These are phyloP conservation scores for Trichoderma koningii DNA, from an alignment of 2,329 filamentous ascomycete species.

Conservation along the genomic window DNA sequence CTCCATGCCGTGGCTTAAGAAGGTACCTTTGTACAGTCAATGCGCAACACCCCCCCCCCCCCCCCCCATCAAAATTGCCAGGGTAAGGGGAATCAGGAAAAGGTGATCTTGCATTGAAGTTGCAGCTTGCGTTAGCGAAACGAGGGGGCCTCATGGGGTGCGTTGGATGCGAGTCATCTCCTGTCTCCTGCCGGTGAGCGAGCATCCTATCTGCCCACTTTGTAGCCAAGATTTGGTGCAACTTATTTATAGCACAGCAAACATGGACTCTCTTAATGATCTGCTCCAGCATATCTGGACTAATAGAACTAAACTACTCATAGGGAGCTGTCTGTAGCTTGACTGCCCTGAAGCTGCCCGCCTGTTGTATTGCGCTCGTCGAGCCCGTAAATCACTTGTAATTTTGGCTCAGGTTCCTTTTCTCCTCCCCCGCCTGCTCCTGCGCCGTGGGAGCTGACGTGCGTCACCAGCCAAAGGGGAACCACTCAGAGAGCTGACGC, in stretches of 20 bases:
- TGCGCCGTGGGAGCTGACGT: slow-evolving; percentile 20
- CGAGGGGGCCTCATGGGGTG: neutral
- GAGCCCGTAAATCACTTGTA: slow-evolving; percentile 24
- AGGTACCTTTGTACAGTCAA: too few species aligned
- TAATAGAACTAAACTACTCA: neutral
- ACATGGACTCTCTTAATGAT: neutral
- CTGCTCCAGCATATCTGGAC: neutral
- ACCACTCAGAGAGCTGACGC: neutral
- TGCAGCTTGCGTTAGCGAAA: neutral
- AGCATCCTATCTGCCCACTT: neutral
- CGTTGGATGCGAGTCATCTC: neutral
- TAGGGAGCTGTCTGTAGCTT: neutral
- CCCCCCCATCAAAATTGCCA: too few species aligned
- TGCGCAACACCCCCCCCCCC: too few species aligned
- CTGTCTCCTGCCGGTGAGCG: neutral
- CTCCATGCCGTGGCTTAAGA: neutral
- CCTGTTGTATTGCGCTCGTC: neutral
- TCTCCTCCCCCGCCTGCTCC: slow-evolving; percentile 17
- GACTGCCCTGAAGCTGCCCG: neutral
- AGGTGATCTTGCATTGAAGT: neutral
- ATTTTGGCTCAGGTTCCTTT: neutral
- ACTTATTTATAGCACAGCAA: neutral
- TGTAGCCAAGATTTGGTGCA: neutral
- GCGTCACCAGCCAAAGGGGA: slow-evolving; percentile 20
- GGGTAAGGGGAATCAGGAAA: neutral